Evolutionary conservation across 2,329 filamentous ascomycete genomes (phyloP), one percentile per base, ranked within the genome.

Genomic region (Neonectria faginata): DNA sequence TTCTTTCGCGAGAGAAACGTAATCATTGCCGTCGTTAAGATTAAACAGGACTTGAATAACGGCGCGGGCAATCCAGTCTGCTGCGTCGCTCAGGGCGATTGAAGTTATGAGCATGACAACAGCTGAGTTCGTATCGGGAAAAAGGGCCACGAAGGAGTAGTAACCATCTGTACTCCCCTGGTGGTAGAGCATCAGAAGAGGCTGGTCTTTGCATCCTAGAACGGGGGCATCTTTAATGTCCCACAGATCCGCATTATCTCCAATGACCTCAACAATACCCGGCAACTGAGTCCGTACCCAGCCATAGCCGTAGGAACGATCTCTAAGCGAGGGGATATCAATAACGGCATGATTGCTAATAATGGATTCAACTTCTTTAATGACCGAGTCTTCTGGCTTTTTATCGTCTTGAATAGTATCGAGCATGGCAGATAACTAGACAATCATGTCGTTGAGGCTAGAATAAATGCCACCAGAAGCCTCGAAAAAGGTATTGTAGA

Each of bases 101-200:
- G 58, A 58, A 25, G 67, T 68, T 29, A 55, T 60, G 12, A 70
- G 45, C 10, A 66, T 62, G 1, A 70, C 47, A 2, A 70, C 52
- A 16, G 64, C 61, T 6, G 55, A 60, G 29, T 65, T 12, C 2
- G 53, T 54, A 16, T 63, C 67, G 3, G 67, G 67, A 27, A 70
- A 57, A 14, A 68, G 33, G 16, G 45, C 53, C 29, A 70, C 18
- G n/a, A 33, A 50, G 2, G 61, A 57, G 39, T 44, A 39, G 12
- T 50, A 50, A 10, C 65, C 61, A 3, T 42, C 33, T 10, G 33
- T 29, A 10, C 22, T 44, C 10, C 65, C 61, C 39, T 64, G 61
- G 39, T 67, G 62, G 36, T 67, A 67, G 27, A 60, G 14, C 50
- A 55, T 56, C 11, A 56, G n/a, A 22, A 51, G n/a, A 2, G 56